Evolutionary conservation across 768 basidiomycete species (phyloP).

Genomic region (Kwoniella pini): DNA sequence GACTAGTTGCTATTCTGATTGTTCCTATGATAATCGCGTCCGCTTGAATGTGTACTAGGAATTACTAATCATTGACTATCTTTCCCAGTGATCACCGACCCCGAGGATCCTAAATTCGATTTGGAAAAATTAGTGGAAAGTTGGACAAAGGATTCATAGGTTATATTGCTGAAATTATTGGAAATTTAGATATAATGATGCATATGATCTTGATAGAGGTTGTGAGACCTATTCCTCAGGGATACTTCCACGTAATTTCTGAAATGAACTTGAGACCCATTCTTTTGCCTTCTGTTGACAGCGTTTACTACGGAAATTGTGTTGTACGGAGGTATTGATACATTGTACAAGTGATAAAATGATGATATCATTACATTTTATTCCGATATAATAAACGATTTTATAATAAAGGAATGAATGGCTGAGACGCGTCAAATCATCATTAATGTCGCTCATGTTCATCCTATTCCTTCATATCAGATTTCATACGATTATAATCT

Average conservation of each 20-base stretch:
- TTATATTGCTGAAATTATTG: neutral
- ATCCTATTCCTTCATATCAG: neutral
- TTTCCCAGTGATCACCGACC: slow-evolving; percentile 80
- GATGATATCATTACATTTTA: slow-evolving; percentile 9
- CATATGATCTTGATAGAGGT: slow-evolving; percentile 13
- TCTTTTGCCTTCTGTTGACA: no score
- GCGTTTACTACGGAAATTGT: no score
- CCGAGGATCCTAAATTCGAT: slow-evolving; percentile 93
- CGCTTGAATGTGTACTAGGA: no score
- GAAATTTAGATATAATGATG: slow-evolving; percentile 7
- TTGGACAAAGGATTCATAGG: slow-evolving; percentile 45
- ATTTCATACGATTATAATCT: neutral
- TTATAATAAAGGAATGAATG: neutral
- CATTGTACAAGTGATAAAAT: neutral
- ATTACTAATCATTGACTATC: no score
- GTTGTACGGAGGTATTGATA: no score
- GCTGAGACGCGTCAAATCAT: slow-evolving; percentile 8
- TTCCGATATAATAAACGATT: neutral
- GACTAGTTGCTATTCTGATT: no score
- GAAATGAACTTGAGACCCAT: no score
- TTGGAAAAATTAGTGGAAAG: slow-evolving; percentile 73
- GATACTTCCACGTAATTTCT: no score
- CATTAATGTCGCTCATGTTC: slow-evolving; percentile 9
- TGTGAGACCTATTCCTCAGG: no score
- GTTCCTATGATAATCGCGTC: no score